Evolutionary conservation across 805 yeast species (phyloP).

Genomic region (Pichia phayaonensis): DNA sequence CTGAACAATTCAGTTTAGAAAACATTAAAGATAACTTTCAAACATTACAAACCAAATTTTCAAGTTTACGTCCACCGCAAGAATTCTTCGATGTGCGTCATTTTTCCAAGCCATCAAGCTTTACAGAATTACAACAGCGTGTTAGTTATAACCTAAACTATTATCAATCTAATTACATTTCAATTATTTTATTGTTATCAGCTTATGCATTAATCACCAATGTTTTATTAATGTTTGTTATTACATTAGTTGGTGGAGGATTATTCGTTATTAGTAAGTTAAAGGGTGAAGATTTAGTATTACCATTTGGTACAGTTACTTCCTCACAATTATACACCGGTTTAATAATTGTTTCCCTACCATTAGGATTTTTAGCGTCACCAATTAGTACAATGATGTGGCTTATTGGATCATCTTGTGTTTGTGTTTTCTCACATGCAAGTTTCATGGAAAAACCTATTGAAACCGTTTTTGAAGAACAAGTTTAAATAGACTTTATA

Average conservation of each 20-base stretch:
- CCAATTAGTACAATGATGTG: conserved; percentile 81
- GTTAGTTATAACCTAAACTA: conserved; percentile 80
- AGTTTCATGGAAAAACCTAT: conserved; percentile 94
- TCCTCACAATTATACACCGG: conserved; percentile 87
- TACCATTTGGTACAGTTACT: conserved; percentile 67
- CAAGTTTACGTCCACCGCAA: conserved; percentile 79
- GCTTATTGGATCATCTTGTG: conserved; percentile 92
- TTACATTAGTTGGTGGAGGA: conserved; percentile 66
- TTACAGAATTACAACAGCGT: conserved; percentile 84
- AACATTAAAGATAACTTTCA: conserved; percentile 35
- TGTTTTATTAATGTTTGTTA: conserved; percentile 73
- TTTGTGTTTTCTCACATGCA: conserved; percentile 84
- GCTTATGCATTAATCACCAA: conserved; percentile 86
- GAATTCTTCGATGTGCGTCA: conserved; percentile 91
- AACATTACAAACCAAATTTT: conserved; percentile 52
- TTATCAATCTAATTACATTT: conserved; percentile 78
- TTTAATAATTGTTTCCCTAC: conserved; percentile 58
- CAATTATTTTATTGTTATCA: conserved; percentile 63
- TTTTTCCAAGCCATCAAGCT: conserved; percentile 82
- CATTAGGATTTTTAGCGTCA: conserved; percentile 33
- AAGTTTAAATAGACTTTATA: conserved; percentile 24
- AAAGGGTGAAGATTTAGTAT: conserved; percentile 73
- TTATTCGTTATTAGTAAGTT: conserved; percentile 69
- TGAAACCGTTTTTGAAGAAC: conserved; percentile 91
- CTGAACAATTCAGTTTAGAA: conserved; percentile 45